Evolutionary conservation across 495 filamentous ascomycete species (phyloP).

Genomic region (Amorphotheca resinae): DNA sequence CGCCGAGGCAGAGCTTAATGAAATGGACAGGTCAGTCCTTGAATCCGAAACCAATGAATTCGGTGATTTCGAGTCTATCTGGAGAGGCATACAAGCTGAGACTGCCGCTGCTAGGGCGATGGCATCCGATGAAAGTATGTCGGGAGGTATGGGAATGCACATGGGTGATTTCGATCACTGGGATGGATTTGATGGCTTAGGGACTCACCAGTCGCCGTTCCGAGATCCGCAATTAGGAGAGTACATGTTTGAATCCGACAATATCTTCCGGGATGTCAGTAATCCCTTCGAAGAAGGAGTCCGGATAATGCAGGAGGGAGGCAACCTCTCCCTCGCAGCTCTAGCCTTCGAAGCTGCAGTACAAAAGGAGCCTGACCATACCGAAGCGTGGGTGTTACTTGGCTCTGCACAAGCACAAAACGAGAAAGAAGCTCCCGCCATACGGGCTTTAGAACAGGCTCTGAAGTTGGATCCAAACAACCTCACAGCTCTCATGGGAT

Average conservation of each 20-base stretch:
- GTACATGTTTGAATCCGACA: constrained; percentile 91
- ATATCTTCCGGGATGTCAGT: constrained; percentile 60
- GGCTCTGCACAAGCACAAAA: constrained; percentile 92
- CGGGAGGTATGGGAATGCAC: constrained; percentile 38
- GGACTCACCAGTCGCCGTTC: constrained; percentile 42
- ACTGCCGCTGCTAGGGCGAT: constrained; percentile 55
- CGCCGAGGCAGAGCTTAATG: constrained; percentile 80
- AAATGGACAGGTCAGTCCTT: constrained; percentile 75
- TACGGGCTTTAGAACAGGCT: constrained; percentile 89
- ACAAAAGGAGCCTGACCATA: constrained; percentile 74
- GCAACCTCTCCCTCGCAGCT: constrained; percentile 86
- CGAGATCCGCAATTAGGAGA: constrained; percentile 67
- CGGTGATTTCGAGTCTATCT: constrained; percentile 81
- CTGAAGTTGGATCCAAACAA: constrained; percentile 78
- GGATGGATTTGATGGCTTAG: constrained; percentile 55
- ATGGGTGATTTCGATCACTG: constrained; percentile 57
- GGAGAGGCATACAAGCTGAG: constrained; percentile 79
- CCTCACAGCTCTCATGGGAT: constrained; percentile 79
- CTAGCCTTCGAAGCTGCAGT: constrained; percentile 96
- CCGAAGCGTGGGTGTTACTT: constrained; percentile 85
- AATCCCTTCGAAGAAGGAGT: constrained; percentile 87
- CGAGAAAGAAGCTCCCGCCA: constrained; percentile 96
- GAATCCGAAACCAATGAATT: constrained; percentile 46
- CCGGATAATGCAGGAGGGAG: constrained; percentile 79
- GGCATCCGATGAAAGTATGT: constrained; percentile 47